Evolutionary conservation across 2,329 filamentous ascomycete species (phyloP).

Genomic region (Geosmithia putterillii): DNA sequence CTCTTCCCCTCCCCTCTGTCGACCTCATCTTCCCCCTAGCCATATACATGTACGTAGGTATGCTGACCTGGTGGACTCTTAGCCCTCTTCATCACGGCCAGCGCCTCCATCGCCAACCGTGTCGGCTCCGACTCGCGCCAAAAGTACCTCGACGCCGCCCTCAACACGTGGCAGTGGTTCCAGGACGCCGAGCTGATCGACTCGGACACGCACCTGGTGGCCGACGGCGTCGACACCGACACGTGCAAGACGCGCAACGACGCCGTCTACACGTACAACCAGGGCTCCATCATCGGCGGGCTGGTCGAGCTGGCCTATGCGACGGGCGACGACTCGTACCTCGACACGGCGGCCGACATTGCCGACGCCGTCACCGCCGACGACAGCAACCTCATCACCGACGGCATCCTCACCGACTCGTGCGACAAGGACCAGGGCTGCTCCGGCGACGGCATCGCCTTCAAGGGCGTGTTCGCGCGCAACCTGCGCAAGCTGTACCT

Average conservation of each 20-base stretch:
- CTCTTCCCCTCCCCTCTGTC: neutral
- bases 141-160: slow-evolving; percentile 31
- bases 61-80: neutral
- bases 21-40: neutral
- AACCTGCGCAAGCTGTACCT: slow-evolving; percentile 3
- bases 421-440: slow-evolving; percentile 18
- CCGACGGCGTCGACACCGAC: slow-evolving; percentile 33
- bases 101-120: slow-evolving; percentile 39
- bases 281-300: slow-evolving; percentile 26
- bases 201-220: slow-evolving; percentile 28
- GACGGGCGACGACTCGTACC: slow-evolving; percentile 22
- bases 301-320: slow-evolving; percentile 36
- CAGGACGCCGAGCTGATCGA: slow-evolving; percentile 36
- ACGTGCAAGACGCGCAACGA: slow-evolving; percentile 18
- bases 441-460: slow-evolving; percentile 42
- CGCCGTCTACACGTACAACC: slow-evolving; percentile 39
- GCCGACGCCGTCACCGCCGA: slow-evolving; percentile 34
- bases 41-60: neutral
- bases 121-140: slow-evolving; percentile 13
- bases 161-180: slow-evolving; percentile 40
- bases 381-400: slow-evolving; percentile 19
- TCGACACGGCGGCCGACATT: slow-evolving; percentile 28
- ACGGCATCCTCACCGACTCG: slow-evolving; percentile 35
- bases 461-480: slow-evolving; percentile 36
- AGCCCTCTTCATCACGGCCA: slow-evolving; percentile 40